Conservation (phyloP, 2,329 filamentous ascomycete species). For the Colletotrichum spinosum region DNA sequence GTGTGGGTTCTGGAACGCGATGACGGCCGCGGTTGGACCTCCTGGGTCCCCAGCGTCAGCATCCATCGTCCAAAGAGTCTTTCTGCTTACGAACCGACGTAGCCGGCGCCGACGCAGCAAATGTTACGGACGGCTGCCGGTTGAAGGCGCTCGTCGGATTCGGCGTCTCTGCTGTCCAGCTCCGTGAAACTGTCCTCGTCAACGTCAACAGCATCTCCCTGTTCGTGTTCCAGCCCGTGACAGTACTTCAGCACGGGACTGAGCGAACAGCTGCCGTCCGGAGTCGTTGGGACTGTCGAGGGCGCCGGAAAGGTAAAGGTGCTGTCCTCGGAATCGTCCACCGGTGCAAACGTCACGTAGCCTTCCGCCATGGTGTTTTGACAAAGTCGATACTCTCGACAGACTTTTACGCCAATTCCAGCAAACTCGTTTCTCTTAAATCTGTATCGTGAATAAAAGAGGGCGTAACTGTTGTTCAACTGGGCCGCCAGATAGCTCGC, state of each 20-base stretch:
- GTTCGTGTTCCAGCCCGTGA: background rate
- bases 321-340: conserved; percentile 7
- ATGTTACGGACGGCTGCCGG: conserved; percentile 63
- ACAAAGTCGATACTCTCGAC: background rate
- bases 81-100: conserved; percentile 70
- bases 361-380: background rate
- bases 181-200: conserved; percentile 35
- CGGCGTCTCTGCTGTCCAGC: background rate
- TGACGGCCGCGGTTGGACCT: conserved; percentile 79
- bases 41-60: conserved; percentile 54
- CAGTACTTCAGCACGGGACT: conserved; percentile 53
- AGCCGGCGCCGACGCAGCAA: conserved; percentile 81
- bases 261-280: conserved; percentile 55
- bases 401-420: background rate
- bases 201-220: conserved; percentile 18
- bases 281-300: conserved; percentile 60
- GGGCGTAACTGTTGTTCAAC: background rate
- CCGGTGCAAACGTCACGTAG: background rate
- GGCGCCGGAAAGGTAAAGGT: conserved; percentile 1
- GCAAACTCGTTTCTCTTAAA: background rate
- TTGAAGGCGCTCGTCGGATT: background rate
- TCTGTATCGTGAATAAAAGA: background rate
- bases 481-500: conserved; percentile 20
- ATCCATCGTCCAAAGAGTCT: background rate
- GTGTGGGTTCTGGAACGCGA: conserved; percentile 78